Evolutionary conservation across 1,284 basidiomycete genomes (phyloP).

Genomic region (Pseudozyma flocculosa): DNA sequence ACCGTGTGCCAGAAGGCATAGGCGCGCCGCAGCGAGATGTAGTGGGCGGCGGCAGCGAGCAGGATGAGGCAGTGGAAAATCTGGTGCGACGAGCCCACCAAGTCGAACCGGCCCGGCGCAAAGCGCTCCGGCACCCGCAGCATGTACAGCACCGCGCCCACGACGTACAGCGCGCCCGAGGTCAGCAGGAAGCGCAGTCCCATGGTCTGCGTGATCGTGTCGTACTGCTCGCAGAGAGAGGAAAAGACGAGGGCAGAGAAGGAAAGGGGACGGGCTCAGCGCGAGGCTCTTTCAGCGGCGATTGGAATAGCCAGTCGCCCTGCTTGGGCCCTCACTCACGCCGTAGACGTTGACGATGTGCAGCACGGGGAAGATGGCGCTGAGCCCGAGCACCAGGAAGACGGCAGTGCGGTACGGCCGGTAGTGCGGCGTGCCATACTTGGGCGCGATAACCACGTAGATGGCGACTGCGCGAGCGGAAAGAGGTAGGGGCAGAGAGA

Average conservation of each 20-base stretch:
- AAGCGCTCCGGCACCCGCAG: constrained; percentile 78
- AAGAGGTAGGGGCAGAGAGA: no score
- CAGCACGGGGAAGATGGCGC: constrained; percentile 70
- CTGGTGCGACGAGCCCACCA: constrained; percentile 61
- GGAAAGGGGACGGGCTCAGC: no score
- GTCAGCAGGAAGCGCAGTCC: constrained; percentile 39
- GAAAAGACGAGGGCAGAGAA: constrained; percentile 14
- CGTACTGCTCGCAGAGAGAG: constrained; percentile 59
- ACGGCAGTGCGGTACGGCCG: constrained; percentile 75
- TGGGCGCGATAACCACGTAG: constrained; percentile 76
- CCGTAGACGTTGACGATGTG: constrained; percentile 65
- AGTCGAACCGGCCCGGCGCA: constrained; percentile 77
- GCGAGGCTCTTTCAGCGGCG: no score
- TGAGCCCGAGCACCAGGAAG: constrained; percentile 77
- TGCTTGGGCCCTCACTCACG: no score
- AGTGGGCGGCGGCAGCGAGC: constrained; percentile 74
- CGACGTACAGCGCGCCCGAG: constrained; percentile 46
- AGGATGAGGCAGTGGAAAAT: constrained; percentile 79
- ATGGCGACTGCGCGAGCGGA: constrained; percentile 68
- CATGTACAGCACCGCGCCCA: constrained; percentile 60
- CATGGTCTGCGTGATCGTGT: constrained; percentile 43
- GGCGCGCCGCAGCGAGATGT: constrained; percentile 57
- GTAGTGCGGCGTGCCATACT: constrained; percentile 74
- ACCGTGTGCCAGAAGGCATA: constrained; percentile 56
- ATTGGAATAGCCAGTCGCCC: constrained; percentile 10